phyloP scores from a whole-genome alignment of 78 protist species.

The Dictyostelium brefeldianum region DNA sequence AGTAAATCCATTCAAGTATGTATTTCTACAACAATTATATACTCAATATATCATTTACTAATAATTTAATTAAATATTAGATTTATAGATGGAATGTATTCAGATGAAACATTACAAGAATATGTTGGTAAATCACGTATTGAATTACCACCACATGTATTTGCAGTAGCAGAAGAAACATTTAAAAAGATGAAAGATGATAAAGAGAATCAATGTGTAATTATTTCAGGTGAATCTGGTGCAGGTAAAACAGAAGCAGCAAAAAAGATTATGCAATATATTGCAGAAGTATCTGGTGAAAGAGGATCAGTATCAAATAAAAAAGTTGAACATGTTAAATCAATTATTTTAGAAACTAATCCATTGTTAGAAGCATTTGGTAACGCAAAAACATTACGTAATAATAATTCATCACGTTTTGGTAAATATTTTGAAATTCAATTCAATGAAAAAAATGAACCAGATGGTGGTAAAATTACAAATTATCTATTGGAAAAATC shows the following conservation, averaged over 20 bases:
- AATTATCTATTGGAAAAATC: slow-evolving; percentile 82
- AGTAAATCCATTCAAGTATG: slow-evolving; percentile 93
- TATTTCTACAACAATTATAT: slow-evolving; percentile 62
- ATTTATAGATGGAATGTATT: slow-evolving; percentile 64
- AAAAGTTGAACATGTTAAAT: slow-evolving; percentile 85
- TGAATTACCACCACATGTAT: slow-evolving; percentile 93
- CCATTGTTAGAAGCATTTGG: slow-evolving; percentile 95
- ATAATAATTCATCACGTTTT: slow-evolving; percentile 75
- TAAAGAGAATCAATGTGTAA: slow-evolving; percentile 86
- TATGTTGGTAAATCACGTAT: slow-evolving; percentile 86
- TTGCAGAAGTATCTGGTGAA: slow-evolving; percentile 79
- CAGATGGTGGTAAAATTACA: slow-evolving; percentile 92
- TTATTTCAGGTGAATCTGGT: slow-evolving; percentile 96
- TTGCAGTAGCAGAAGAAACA: slow-evolving; percentile 85
- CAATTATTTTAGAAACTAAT: slow-evolving; percentile 86
- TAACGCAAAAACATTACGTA: slow-evolving; percentile 84
- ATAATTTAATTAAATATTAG: slow-evolving; percentile 86
- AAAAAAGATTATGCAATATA: slow-evolving; percentile 80
- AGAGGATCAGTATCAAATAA: slow-evolving; percentile 38
- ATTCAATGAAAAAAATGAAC: slow-evolving; percentile 82
- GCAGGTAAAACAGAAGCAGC: slow-evolving; percentile 93
- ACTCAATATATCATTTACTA: slow-evolving; percentile 40
- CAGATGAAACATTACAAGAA: slow-evolving; percentile 52
- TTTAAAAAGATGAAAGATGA: slow-evolving; percentile 86
- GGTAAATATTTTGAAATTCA: slow-evolving; percentile 86